Evolutionary conservation across 2,329 filamentous ascomycete species (phyloP).

Genomic region (Fusarium drepaniforme): DNA sequence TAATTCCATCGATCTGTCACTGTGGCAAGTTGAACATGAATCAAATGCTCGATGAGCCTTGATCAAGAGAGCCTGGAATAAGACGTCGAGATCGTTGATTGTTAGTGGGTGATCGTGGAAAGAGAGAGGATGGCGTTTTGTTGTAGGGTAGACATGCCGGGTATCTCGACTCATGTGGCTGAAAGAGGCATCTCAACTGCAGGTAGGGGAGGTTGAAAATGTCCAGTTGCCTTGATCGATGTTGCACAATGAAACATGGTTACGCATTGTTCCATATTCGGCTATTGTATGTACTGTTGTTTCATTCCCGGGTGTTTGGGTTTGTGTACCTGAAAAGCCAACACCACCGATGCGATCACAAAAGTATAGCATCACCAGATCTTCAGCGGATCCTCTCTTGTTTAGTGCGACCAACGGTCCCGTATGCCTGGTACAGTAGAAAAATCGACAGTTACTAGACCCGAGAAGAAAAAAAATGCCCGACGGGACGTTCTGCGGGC

Average conservation of each 20-base stretch:
- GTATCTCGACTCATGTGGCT: neutral
- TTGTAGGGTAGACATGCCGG: constrained; percentile 20
- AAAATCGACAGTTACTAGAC: neutral
- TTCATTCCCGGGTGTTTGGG: neutral
- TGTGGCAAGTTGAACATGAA: neutral
- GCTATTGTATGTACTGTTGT: neutral
- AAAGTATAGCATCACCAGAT: neutral
- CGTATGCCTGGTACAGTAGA: neutral
- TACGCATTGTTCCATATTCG: neutral
- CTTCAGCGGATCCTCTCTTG: neutral
- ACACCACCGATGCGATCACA: neutral
- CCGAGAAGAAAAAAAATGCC: neutral
- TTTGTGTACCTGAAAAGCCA: neutral
- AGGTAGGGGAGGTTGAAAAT: neutral
- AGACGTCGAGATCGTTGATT: constrained; percentile 3
- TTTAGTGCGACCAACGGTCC: neutral
- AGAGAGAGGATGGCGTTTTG: neutral
- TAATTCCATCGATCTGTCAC: neutral
- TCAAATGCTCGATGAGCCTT: constrained; percentile 3
- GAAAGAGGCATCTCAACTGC: neutral
- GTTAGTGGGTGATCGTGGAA: constrained; percentile 5
- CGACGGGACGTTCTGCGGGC: neutral
- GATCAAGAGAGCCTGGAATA: constrained; percentile 1
- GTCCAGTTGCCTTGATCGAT: neutral
- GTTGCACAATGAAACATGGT: neutral